Evolutionary conservation across 495 filamentous ascomycete species (phyloP).

Genomic region (Penicillium flavigenum): DNA sequence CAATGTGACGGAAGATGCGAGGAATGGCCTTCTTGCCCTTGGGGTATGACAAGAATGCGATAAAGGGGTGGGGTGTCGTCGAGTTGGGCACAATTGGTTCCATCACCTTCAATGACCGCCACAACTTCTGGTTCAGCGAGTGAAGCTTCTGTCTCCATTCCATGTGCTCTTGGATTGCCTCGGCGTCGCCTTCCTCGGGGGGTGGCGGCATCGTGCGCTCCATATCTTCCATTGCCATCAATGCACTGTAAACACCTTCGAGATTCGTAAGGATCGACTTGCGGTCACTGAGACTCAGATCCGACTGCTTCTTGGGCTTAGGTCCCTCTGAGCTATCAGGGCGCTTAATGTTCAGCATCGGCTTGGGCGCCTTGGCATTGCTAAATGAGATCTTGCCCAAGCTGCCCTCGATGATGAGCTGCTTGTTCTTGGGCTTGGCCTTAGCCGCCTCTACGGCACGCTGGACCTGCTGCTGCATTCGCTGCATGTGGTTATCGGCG

Average conservation of each 20-base stretch:
- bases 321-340: constrained; percentile 62
- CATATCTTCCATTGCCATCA: constrained; percentile 94
- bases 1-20: constrained; percentile 90
- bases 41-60: constrained; percentile 86
- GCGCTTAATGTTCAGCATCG: constrained; percentile 91
- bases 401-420: constrained; percentile 97
- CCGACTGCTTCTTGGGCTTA: constrained; percentile 46
- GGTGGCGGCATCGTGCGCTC: constrained; percentile 81
- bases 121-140: constrained; percentile 74
- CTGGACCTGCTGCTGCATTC: constrained; percentile 99
- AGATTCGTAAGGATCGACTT: constrained; percentile 82
- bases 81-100: constrained; percentile 78
- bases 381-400: constrained; percentile 98
- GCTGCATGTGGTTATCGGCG: constrained; percentile 95
- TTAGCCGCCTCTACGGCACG: constrained; percentile 96
- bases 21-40: constrained; percentile 97
- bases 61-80: constrained; percentile 84
- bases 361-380: constrained; percentile 94
- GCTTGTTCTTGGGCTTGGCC: constrained; percentile 94
- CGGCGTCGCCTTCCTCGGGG: constrained; percentile 60
- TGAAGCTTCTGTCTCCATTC: constrained; percentile 73
- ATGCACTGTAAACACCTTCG: constrained; percentile 76
- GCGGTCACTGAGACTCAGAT: constrained; percentile 63
- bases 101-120: constrained; percentile 82
- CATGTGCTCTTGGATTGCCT: constrained; percentile 60